Conservation (phyloP, 495 filamentous ascomycete genomes). For the Delitschia confertaspora region DNA sequence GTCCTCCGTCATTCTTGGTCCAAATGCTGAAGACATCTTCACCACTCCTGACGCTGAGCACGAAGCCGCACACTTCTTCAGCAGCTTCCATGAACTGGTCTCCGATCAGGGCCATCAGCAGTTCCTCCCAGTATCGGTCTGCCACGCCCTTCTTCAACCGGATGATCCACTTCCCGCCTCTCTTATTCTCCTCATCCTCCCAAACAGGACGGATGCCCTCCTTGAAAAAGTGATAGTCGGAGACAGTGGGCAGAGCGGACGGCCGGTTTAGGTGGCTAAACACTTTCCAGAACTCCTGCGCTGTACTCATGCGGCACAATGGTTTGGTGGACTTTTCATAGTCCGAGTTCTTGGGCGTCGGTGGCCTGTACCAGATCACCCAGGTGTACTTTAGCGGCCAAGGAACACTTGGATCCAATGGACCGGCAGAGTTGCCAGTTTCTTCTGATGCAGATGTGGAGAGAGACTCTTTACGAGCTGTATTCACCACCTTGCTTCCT, state of each 20-base stretch:
- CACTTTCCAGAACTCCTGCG: conserved; percentile 86
- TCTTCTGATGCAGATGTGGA: conserved; percentile 25
- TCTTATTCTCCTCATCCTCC: conserved; percentile 96
- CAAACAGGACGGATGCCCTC: conserved; percentile 94
- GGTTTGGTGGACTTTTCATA: conserved; percentile 94
- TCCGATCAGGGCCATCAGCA: conserved; percentile 81
- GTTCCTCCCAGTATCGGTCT: conserved; percentile 96
- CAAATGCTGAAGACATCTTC: conserved; percentile 97
- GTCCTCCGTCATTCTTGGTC: conserved; percentile 83
- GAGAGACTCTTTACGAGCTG: conserved; percentile 19
- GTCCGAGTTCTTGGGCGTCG: conserved; percentile 92
- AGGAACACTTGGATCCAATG: conserved; percentile 14
- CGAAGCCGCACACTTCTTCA: conserved; percentile 90
- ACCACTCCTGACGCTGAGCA: conserved; percentile 86
- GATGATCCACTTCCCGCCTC: conserved; percentile 94
- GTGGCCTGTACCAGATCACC: conserved; percentile 95
- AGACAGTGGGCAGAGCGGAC: conserved; percentile 78
- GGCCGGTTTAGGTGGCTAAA: conserved; percentile 88
- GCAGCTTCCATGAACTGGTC: conserved; percentile 91
- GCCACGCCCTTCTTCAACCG: conserved; percentile 91
- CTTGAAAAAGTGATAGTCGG: conserved; percentile 97
- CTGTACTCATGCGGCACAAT: conserved; percentile 70
- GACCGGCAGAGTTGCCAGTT: conserved; percentile 12
- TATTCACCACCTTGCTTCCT: conserved; percentile 8
- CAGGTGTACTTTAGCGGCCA: conserved; percentile 68